Evolutionary conservation across 495 filamentous ascomycete species (phyloP).

Genomic region (Podospora tetraspora): DNA sequence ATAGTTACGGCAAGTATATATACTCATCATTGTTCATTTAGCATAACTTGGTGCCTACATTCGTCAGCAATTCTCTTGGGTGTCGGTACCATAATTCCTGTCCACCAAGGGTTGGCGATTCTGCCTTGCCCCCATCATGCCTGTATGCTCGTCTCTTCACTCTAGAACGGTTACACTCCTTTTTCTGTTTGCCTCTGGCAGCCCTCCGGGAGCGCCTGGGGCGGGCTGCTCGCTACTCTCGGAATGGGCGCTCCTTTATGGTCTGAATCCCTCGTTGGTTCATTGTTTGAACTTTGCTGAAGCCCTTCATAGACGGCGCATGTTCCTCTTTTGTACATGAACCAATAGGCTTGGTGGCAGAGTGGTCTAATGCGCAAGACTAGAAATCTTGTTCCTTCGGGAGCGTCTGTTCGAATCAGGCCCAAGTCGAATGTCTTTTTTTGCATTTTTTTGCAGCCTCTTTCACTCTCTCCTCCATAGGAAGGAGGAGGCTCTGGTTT

Average conservation of each 20-base stretch:
- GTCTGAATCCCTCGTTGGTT: neutral
- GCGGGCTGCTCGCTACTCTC: no score
- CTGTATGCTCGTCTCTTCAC: neutral
- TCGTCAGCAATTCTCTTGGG: neutral
- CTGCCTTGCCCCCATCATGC: neutral
- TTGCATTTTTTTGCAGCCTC: neutral
- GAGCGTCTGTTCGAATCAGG: neutral
- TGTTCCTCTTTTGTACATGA: no score
- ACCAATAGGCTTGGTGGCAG: neutral
- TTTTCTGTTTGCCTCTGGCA: neutral
- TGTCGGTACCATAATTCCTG: neutral
- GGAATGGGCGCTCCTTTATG: neutral
- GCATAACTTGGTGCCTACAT: neutral
- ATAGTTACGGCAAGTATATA: neutral
- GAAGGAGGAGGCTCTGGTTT: no score
- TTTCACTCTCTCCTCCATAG: no score
- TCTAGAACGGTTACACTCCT: no score
- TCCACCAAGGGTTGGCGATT: neutral
- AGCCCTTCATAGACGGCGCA: no score
- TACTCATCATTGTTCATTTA: neutral
- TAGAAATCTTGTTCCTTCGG: neutral
- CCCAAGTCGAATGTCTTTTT: neutral
- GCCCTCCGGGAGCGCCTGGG: neutral
- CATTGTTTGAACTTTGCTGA: no score
- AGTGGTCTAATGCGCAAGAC: neutral